Base-by-base conservation (phyloP, 2,329 filamentous ascomycete genomes). In the Chaetothyriales sp. region DNA sequence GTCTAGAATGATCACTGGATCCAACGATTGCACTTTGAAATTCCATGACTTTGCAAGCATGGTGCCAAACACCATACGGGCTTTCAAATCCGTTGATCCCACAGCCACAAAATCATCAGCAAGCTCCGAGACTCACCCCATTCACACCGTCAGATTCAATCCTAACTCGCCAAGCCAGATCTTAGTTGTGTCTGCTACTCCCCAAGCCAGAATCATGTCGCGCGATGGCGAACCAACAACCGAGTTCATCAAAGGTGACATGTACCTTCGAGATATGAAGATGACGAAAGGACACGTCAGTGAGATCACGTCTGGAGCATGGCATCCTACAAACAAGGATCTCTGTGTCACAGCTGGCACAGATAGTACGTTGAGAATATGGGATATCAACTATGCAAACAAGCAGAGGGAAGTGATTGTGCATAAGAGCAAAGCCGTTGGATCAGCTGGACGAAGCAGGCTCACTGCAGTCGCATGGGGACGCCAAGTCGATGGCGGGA, bases 261-360 rank as follows among this genome's bases (percentile, higher is more conserved):
- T 96, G 89, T 98, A 98, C 62, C 70, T 98, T 58, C 79, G 90
- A 50, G 92, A 98, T 65, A 93, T 96, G 84, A 80, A 95, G 68
- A 89, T 96, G 65, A 98, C 92, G 3, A 96, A 95, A 65, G 92
- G 92, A 1, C 92, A 98, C 67, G 81, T 95, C 49, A 89, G 89
- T 3, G 92, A 95, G 67, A 79, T 95, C 43, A 88, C 87, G 2
- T 84, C 83, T 19, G 90, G 86, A 19, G 84, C 83, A 42, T 98
- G 92, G 92, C 86, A 90, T 66, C 92, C 92, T 0, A 81, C 81
- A 2, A 82, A 95, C 64, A 81, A 77, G 62, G 88, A 95, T 58
- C 61, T 89, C 0, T 93, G 87, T 63, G 82, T 90, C 22, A 98
- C 92, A 1, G 89, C 88, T 42, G 89, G 89, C 6, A 93, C 89